Conservation (phyloP, 768 basidiomycete species). For the Kwoniella dejecticola region DNA sequence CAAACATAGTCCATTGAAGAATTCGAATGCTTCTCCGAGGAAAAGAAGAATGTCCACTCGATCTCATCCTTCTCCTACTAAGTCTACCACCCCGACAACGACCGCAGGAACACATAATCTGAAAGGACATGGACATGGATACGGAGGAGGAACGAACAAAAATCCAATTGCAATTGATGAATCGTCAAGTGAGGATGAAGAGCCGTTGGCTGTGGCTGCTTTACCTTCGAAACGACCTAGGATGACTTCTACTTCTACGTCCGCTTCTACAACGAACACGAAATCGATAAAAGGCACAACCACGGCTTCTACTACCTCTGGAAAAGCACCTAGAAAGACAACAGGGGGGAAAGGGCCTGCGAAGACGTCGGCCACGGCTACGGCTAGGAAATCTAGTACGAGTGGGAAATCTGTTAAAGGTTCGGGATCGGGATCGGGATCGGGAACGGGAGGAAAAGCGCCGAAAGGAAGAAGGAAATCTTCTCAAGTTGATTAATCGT, state of each 20-base stretch:
- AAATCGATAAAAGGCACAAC: conserved; percentile 3
- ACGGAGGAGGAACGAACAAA: conserved; percentile 24
- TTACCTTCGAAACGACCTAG: conserved; percentile 29
- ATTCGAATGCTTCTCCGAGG: not conserved
- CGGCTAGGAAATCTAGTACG: conserved; percentile 16
- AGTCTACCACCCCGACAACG: not conserved
- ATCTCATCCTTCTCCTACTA: not conserved
- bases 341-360: conserved; percentile 27
- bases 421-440: conserved; percentile 3
- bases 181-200: conserved; percentile 29
- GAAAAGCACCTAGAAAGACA: conserved; percentile 30
- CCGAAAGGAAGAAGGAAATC: conserved; percentile 17
- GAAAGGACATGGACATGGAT: not conserved
- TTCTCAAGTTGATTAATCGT: conserved; percentile 16
- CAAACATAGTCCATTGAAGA: too few species aligned
- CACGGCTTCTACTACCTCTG: conserved; percentile 27
- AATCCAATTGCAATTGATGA: conserved; percentile 41
- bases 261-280: too few species aligned
- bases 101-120: not conserved
- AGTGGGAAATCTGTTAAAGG: conserved; percentile 1
- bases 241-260: conserved; percentile 30
- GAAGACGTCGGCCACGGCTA: conserved; percentile 24
- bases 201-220: conserved; percentile 23
- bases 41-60: conserved; percentile 6
- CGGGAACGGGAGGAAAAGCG: conserved; percentile 26